Conservation (phyloP, 1,284 basidiomycete species). For the Austropuccinia psidii region DNA sequence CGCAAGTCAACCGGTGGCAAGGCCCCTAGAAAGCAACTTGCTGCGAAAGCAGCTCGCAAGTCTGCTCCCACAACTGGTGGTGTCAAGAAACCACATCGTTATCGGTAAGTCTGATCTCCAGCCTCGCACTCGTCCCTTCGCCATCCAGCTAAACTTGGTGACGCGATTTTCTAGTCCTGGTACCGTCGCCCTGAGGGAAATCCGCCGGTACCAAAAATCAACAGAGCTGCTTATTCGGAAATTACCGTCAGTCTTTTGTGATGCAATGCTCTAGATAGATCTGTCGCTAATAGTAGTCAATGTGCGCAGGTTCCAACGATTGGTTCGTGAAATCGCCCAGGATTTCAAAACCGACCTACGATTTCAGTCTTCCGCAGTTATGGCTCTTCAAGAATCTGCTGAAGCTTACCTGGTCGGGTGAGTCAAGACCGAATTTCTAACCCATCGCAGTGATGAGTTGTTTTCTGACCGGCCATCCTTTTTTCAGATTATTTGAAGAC, state of each 20-base stretch:
- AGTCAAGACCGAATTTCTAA: too few relatives aligned
- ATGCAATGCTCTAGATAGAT: not conserved
- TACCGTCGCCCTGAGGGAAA: constrained; percentile 45
- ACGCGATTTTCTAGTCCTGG: constrained; percentile 41
- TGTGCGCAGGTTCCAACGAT: constrained; percentile 43
- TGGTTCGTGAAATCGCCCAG: constrained; percentile 45
- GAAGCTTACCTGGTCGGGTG: constrained; percentile 55
- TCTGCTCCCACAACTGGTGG: constrained; percentile 53
- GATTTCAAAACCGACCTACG: constrained; percentile 56
- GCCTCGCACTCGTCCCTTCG: too few relatives aligned
- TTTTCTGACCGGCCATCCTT: not conserved
- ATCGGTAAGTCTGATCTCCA: constrained; percentile 53
- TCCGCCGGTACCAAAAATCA: constrained; percentile 46
- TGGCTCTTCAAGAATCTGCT: constrained; percentile 67
- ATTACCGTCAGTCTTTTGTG: constrained; percentile 43
- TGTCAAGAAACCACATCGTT: constrained; percentile 59
- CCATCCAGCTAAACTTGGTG: too few relatives aligned
- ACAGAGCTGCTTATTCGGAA: constrained; percentile 54
- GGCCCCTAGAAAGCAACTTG: constrained; percentile 55
- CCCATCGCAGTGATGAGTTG: not conserved
- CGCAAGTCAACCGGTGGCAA: constrained; percentile 60
- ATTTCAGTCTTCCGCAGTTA: constrained; percentile 66
- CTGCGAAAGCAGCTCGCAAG: constrained; percentile 53
- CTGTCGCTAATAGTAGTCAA: too few relatives aligned
- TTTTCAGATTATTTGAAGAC: constrained; percentile 51